Conservation (phyloP, 805 yeast species). For the Candida coquimbonensis region DNA sequence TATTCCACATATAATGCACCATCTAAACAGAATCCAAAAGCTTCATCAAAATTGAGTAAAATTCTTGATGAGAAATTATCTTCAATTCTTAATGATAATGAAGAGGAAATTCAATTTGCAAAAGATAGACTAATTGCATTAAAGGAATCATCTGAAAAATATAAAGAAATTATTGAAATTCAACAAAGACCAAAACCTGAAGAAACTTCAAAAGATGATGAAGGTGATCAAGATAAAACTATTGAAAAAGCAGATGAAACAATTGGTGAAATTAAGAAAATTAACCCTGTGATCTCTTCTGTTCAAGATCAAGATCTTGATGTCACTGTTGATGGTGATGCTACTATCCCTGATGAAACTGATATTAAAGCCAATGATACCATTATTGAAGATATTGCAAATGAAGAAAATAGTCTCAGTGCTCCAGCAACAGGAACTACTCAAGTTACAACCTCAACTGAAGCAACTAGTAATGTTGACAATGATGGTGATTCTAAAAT, state of each 20-base stretch:
- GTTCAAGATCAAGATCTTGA: constrained; percentile 24
- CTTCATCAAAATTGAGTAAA: constrained; percentile 29
- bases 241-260: constrained; percentile 20
- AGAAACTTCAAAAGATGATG: constrained; percentile 13
- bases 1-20: constrained; percentile 40
- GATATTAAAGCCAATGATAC: constrained; percentile 31
- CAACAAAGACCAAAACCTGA: constrained; percentile 4
- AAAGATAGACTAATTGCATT: constrained; percentile 19
- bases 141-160: constrained; percentile 16
- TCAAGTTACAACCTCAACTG: constrained; percentile 4
- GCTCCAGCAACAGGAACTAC: constrained; percentile 9
- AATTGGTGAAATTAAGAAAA: constrained; percentile 10
- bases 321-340: constrained; percentile 38
- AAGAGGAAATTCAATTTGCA: constrained; percentile 23
- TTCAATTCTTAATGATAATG: constrained; percentile 22
- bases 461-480: constrained; percentile 10
- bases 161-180: constrained; percentile 7
- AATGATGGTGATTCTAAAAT: constrained; percentile 28
- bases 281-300: constrained; percentile 18
- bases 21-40: constrained; percentile 23
- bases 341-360: constrained; percentile 43
- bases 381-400: constrained; percentile 29
- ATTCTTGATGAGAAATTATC: constrained; percentile 30
- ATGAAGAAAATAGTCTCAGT: constrained; percentile 3
- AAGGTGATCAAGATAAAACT: constrained; percentile 8